Percentiles rank a stretch among this genome's conserved stretches.
These are phyloP conservation scores for Pterocarpus santalinus DNA, from an alignment of 306 rosid genomes.

Conservation along the genomic window DNA sequence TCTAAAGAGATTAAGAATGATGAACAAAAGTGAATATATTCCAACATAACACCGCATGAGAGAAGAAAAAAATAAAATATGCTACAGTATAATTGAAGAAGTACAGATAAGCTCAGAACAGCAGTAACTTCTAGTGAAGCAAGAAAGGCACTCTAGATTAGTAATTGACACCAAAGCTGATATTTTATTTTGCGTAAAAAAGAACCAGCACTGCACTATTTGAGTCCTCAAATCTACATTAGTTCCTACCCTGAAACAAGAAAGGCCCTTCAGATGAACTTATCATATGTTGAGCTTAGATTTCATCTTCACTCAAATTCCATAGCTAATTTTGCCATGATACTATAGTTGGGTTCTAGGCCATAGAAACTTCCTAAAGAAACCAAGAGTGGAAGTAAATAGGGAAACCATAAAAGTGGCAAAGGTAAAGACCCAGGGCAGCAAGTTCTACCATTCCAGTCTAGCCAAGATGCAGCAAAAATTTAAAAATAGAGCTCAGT, in stretches of 20 bases:
- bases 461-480: constrained; percentile 11
- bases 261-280: constrained; percentile 18
- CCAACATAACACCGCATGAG: constrained; percentile 22
- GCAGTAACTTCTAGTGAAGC: constrained; percentile 1
- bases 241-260: constrained; percentile 28
- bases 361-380: not conserved
- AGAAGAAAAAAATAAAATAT: constrained; percentile 8
- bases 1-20: constrained; percentile 8
- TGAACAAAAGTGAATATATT: constrained; percentile 13
- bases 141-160: constrained; percentile 33
- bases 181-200: constrained; percentile 12
- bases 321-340: constrained; percentile 24
- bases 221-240: constrained; percentile 23
- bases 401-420: constrained; percentile 33
- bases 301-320: constrained; percentile 25
- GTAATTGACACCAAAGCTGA: constrained; percentile 13
- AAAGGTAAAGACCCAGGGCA: constrained; percentile 11
- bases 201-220: constrained; percentile 9
- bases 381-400: constrained; percentile 10
- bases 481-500: constrained; percentile 19
- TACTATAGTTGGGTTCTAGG: not conserved
- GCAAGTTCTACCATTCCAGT: constrained; percentile 22
- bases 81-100: constrained; percentile 2
- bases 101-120: not conserved
- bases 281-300: constrained; percentile 1